These are phyloP conservation scores for Diutina pseudorugosa DNA, from an alignment of 1,139 yeast genomes.

Conservation along the genomic window DNA sequence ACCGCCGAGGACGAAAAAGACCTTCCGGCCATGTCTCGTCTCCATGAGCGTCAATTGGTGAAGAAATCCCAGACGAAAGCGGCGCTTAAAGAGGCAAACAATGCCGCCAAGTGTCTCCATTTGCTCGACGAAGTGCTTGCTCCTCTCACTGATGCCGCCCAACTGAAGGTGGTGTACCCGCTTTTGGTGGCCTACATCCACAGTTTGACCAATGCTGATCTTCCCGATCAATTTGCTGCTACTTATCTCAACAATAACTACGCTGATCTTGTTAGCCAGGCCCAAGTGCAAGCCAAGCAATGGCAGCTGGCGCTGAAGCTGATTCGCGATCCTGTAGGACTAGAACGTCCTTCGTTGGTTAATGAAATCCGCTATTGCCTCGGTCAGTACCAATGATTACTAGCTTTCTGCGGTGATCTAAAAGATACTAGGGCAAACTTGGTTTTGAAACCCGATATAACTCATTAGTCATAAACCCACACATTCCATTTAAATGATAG, in stretches of 20 bases:
- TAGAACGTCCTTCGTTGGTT: constrained; percentile 23
- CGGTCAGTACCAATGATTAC: neutral
- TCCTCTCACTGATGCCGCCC: neutral
- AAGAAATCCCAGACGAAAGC: constrained; percentile 29
- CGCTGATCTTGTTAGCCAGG: constrained; percentile 12
- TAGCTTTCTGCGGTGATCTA: too few species aligned
- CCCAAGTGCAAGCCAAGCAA: neutral
- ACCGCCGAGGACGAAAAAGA: constrained; percentile 22
- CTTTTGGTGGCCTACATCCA: constrained; percentile 11
- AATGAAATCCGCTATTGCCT: constrained; percentile 20
- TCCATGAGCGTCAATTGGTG: constrained; percentile 38
- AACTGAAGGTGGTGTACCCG: neutral
- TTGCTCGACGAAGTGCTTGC: constrained; percentile 23
- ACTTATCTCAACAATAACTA: constrained; percentile 18
- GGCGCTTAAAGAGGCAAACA: constrained; percentile 35
- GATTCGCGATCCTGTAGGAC: constrained; percentile 14
- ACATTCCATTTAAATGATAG: too few species aligned
- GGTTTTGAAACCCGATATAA: too few species aligned
- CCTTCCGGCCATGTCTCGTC: constrained; percentile 28
- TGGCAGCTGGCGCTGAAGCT: constrained; percentile 5
- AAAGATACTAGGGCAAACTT: too few species aligned
- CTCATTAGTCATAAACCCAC: too few species aligned
- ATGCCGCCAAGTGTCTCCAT: constrained; percentile 39
- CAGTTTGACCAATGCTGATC: constrained; percentile 10
- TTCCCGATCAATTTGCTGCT: constrained; percentile 24